A percentile compares a stretch with the other conserved stretches of the same genome.
Conservation (phyloP, 306 rosid species). For the Malus orientalis region DNA sequence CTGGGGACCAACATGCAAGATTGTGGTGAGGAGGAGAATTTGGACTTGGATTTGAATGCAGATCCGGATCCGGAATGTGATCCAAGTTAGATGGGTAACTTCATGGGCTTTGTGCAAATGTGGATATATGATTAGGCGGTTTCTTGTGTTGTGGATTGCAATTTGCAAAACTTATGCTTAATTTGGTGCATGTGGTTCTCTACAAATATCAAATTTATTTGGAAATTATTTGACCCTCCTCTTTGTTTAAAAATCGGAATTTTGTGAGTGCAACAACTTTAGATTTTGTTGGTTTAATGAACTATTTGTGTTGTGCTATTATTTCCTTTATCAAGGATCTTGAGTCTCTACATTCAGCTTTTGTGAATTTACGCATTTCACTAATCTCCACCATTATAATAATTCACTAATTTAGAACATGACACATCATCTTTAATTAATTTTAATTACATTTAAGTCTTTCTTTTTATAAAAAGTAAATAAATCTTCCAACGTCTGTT, state of each 20-base stretch:
- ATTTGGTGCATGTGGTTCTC: neutral
- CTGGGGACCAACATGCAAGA: neutral
- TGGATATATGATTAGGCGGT: neutral
- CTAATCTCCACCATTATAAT: too few relatives aligned
- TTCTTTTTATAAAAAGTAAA: too few relatives aligned
- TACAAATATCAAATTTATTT: too few relatives aligned
- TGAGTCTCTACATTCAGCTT: too few relatives aligned
- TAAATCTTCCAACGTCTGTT: too few relatives aligned
- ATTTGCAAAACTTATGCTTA: neutral
- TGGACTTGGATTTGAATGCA: slow-evolving; percentile 20
- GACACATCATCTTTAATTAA: too few relatives aligned
- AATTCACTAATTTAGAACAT: too few relatives aligned
- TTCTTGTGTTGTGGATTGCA: neutral
- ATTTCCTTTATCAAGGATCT: too few relatives aligned
- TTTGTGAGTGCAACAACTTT: neutral
- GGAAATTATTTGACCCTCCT: neutral
- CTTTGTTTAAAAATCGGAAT: neutral
- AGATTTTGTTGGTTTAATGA: neutral
- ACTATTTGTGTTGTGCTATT: neutral
- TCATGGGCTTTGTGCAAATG: neutral
- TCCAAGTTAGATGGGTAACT: neutral
- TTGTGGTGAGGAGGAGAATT: neutral
- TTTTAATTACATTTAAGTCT: too few relatives aligned
- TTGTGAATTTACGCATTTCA: too few relatives aligned
- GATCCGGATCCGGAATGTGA: slow-evolving; percentile 11